Conservation (phyloP, 164 flowering plant species). For the Malania oleifera region DNA sequence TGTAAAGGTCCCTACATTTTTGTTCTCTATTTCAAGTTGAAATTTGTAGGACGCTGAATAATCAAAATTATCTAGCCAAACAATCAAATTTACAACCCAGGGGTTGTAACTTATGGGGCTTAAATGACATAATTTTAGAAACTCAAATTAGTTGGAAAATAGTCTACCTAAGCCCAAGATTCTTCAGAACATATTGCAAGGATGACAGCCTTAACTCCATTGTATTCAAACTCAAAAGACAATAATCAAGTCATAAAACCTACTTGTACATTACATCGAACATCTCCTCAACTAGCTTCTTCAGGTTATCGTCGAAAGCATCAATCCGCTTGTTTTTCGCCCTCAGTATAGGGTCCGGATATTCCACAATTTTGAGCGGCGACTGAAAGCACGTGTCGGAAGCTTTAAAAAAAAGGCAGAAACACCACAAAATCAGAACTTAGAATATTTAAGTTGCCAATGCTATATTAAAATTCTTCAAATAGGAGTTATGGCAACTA, state of each 20-base stretch:
- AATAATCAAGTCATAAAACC: constrained; percentile 18
- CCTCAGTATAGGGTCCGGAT: constrained; percentile 83
- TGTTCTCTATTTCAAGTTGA: too few species aligned
- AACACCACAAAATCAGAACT: constrained; percentile 5
- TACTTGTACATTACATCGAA: constrained; percentile 96
- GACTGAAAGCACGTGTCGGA: constrained; percentile 62
- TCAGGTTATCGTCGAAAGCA: constrained; percentile 70
- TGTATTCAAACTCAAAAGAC: neutral
- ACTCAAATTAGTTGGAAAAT: neutral
- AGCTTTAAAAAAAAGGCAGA: constrained; percentile 35
- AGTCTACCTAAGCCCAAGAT: too few species aligned
- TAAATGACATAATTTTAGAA: too few species aligned
- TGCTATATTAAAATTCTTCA: too few species aligned
- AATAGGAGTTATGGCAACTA: too few species aligned
- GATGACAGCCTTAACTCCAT: too few species aligned
- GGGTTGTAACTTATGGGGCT: too few species aligned
- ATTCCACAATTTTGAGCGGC: constrained; percentile 74
- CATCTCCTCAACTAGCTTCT: constrained; percentile 81
- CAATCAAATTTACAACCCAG: neutral
- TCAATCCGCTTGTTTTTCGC: constrained; percentile 65
- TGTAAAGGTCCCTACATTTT: too few species aligned
- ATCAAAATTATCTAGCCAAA: neutral
- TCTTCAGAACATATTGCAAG: too few species aligned
- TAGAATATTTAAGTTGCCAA: too few species aligned
- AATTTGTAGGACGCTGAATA: too few species aligned